Percentiles rank a stretch among this genome's conserved stretches.
Evolutionary conservation across 345 rosid species (phyloP).

Genomic region (Mangifera indica): DNA sequence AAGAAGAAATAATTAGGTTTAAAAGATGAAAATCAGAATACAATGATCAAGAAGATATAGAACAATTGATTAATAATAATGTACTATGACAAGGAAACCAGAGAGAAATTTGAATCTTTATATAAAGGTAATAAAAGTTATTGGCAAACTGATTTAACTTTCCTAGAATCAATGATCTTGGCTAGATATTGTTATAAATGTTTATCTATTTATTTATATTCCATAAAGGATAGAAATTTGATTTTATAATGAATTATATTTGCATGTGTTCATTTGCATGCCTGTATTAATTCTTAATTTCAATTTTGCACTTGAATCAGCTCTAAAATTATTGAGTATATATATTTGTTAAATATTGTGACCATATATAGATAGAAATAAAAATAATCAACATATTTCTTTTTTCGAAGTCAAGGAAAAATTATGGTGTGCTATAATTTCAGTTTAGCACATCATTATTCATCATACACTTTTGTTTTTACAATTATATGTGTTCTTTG

Average conservation of each 20-base stretch:
- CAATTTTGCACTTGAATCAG: no score
- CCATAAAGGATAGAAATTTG: no score
- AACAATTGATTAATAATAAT: slow-evolving; percentile 39
- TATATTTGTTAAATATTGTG: no score
- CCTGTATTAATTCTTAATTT: no score
- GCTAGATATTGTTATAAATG: no score
- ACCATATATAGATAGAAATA: no score
- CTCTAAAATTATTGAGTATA: no score
- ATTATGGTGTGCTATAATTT: slow-evolving; percentile 32
- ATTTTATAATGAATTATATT: no score
- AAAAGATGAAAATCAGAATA: slow-evolving; percentile 28
- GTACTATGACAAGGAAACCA: slow-evolving; percentile 24
- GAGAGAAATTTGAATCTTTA: slow-evolving; percentile 3
- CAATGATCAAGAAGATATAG: neutral
- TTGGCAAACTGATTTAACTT: neutral
- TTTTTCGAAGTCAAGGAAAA: slow-evolving; percentile 5
- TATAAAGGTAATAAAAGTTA: slow-evolving; percentile 12
- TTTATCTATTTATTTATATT: no score
- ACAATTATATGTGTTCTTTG: slow-evolving; percentile 14
- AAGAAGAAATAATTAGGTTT: slow-evolving; percentile 47
- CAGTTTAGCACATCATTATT: slow-evolving; percentile 18
- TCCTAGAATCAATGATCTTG: no score
- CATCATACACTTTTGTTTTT: neutral
- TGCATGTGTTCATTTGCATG: no score
- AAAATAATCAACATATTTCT: no score